phyloP scores from a whole-genome alignment of 768 basidiomycete genomes.

The Psilocybe azurescens region DNA sequence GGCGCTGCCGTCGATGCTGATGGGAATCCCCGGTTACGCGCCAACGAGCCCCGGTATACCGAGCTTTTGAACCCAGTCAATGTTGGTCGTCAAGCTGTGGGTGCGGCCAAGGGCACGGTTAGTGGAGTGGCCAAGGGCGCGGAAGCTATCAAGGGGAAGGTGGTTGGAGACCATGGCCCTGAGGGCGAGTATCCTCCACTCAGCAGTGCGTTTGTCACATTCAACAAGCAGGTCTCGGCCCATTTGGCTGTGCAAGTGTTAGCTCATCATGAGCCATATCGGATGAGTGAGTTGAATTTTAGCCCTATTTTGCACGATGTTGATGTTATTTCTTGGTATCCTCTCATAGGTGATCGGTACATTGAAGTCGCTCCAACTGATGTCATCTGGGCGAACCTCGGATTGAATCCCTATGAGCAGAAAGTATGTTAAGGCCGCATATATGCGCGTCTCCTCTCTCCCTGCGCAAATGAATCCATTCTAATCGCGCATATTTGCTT shows the following conservation, averaged over 20 bases:
- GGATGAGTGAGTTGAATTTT: constrained; percentile 58
- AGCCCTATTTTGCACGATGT: neutral
- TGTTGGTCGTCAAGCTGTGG: constrained; percentile 27
- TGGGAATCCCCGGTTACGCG: constrained; percentile 17
- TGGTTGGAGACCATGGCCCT: constrained; percentile 18
- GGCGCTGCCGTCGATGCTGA: constrained; percentile 22
- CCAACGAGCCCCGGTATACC: neutral
- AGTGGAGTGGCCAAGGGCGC: constrained; percentile 32
- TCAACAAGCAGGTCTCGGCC: constrained; percentile 91
- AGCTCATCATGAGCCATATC: constrained; percentile 81
- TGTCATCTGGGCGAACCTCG: constrained; percentile 91
- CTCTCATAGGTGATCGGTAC: constrained; percentile 53
- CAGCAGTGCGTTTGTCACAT: constrained; percentile 86
- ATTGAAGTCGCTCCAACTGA: constrained; percentile 87
- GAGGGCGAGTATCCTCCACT: constrained; percentile 57
- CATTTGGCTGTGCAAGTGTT: constrained; percentile 83
- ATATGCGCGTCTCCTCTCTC: neutral
- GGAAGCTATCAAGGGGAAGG: constrained; percentile 26
- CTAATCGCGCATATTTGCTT: neutral
- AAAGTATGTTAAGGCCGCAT: constrained; percentile 41
- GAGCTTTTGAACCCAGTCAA: constrained; percentile 21
- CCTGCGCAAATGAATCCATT: neutral
- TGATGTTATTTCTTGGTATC: neutral
- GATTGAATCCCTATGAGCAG: constrained; percentile 88
- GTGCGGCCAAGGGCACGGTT: constrained; percentile 27